Conservation (phyloP, 2,329 filamentous ascomycete genomes). For the Dothistroma septosporum region DNA sequence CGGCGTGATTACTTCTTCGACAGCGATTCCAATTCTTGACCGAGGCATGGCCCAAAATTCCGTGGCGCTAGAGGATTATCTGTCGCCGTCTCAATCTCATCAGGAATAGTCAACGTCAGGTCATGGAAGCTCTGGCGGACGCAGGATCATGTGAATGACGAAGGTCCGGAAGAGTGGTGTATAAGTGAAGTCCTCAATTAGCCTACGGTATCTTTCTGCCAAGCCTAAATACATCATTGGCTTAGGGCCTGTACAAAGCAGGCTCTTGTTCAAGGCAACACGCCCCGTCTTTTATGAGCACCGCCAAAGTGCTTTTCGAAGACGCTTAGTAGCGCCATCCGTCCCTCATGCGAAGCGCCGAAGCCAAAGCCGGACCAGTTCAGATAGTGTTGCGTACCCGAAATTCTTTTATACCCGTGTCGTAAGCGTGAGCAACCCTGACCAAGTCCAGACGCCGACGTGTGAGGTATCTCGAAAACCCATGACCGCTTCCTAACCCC, state of each 20-base stretch:
- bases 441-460: background rate
- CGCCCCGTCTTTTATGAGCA: background rate
- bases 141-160: background rate
- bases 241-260: background rate
- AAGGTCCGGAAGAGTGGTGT: background rate
- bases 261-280: background rate
- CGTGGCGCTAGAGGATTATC: too few relatives aligned
- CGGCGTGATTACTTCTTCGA: too few relatives aligned
- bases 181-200: background rate
- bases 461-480: conserved; percentile 1
- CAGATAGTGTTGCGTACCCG: background rate
- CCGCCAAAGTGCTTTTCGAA: background rate
- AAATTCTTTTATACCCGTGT: background rate
- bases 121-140: background rate
- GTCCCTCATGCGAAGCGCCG: background rate
- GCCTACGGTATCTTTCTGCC: background rate
- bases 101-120: too few relatives aligned
- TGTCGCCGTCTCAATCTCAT: too few relatives aligned
- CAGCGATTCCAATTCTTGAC: too few relatives aligned
- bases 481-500: background rate
- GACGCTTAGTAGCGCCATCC: background rate
- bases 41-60: too few relatives aligned
- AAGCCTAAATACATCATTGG: background rate
- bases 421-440: background rate
- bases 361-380: background rate